Evolutionary conservation across 2,329 filamentous ascomycete species (phyloP).

Genomic region (Mariannaea sp.): DNA sequence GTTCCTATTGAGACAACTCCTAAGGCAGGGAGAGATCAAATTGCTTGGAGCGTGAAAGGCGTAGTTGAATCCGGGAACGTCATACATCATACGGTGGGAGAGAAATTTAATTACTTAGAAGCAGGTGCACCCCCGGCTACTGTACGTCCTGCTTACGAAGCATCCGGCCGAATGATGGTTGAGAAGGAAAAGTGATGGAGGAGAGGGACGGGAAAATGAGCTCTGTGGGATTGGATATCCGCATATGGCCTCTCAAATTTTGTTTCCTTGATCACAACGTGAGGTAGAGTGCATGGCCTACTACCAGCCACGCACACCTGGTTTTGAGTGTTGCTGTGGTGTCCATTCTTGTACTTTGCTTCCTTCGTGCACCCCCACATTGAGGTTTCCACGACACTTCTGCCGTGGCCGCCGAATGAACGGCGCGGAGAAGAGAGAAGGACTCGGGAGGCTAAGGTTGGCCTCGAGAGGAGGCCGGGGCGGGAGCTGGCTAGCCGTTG

Average conservation of each 20-base stretch:
- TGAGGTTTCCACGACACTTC: slow-evolving; percentile 12
- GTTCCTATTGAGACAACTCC: slow-evolving; percentile 11
- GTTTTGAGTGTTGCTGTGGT: slow-evolving; percentile 8
- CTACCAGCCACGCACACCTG: slow-evolving; percentile 8
- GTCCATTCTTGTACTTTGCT: slow-evolving; percentile 14
- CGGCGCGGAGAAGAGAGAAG: slow-evolving; percentile 16
- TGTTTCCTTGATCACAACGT: no score
- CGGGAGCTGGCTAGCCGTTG: slow-evolving; percentile 12
- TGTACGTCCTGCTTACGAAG: no score
- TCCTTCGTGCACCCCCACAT: slow-evolving; percentile 9
- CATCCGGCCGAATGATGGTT: no score
- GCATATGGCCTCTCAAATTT: background rate
- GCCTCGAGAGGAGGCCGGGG: slow-evolving; percentile 16
- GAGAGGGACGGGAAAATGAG: slow-evolving; percentile 12
- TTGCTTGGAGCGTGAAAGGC: slow-evolving; percentile 14
- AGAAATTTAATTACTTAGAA: no score
- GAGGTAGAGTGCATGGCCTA: slow-evolving; percentile 14
- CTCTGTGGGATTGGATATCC: slow-evolving; percentile 21
- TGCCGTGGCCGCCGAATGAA: slow-evolving; percentile 15
- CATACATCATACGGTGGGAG: background rate
- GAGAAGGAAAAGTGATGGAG: slow-evolving; percentile 8
- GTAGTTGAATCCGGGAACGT: background rate
- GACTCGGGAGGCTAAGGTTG: slow-evolving; percentile 16
- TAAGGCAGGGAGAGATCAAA: slow-evolving; percentile 9
- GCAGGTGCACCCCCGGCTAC: no score